Conservation (phyloP, 1,139 yeast species). For the Chernovozyma aurita region DNA sequence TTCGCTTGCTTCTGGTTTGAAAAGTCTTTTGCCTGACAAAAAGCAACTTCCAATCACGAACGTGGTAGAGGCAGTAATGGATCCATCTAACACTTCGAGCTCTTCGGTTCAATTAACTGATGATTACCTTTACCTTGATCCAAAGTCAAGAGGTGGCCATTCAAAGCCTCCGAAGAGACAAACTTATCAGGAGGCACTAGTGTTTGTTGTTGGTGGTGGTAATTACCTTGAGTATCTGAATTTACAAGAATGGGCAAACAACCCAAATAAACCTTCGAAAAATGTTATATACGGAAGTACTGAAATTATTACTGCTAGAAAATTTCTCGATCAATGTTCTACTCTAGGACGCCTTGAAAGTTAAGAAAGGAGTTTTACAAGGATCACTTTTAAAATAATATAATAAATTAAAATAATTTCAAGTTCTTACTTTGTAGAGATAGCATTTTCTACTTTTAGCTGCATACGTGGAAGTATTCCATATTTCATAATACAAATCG, state of each 20-base stretch:
- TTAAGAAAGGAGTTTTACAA: not conserved
- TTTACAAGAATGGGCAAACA: constrained; percentile 75
- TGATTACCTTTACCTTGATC: constrained; percentile 87
- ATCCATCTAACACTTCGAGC: constrained; percentile 62
- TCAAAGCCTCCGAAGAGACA: constrained; percentile 87
- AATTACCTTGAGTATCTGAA: constrained; percentile 91
- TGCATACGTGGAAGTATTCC: no score
- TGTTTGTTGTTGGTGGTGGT: constrained; percentile 96
- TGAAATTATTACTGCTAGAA: constrained; percentile 68
- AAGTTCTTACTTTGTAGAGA: no score
- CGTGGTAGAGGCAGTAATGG: constrained; percentile 87
- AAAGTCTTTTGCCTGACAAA: constrained; percentile 81
- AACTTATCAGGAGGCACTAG: constrained; percentile 73
- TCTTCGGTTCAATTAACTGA: constrained; percentile 70
- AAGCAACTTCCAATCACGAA: constrained; percentile 85
- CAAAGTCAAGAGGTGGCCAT: constrained; percentile 85
- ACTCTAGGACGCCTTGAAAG: constrained; percentile 39
- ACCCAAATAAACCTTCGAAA: constrained; percentile 35
- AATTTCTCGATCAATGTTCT: constrained; percentile 70
- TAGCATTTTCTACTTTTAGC: no score
- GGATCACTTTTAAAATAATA: not conserved
- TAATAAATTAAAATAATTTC: not conserved
- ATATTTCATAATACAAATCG: no score
- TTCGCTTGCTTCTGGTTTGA: constrained; percentile 81
- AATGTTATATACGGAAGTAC: constrained; percentile 84